These are phyloP conservation scores for Rhizophagus sp. DNA, from an alignment of 192 early-diverging fungal species.

Conservation along the genomic window DNA sequence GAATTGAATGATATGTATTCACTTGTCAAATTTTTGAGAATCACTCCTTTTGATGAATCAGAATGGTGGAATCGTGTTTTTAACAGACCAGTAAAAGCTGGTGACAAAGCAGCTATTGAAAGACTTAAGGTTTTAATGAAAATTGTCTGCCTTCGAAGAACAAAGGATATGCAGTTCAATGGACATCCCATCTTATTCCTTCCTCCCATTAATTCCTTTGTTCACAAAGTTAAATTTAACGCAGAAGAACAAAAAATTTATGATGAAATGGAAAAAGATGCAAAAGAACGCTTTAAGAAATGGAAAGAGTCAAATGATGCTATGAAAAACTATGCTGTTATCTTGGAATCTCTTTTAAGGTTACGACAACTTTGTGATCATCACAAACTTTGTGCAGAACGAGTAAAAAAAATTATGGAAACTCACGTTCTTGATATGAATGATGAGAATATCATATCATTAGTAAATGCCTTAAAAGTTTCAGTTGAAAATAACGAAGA, in stretches of 20 bases:
- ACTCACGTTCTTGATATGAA: conserved; percentile 9
- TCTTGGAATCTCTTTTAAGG: conserved; percentile 86
- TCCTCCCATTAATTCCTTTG: conserved; percentile 84
- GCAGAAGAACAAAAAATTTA: conserved; percentile 70
- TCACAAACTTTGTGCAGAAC: conserved; percentile 61
- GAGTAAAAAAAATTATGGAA: conserved; percentile 25
- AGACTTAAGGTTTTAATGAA: conserved; percentile 66
- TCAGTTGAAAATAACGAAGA: conserved; percentile 39
- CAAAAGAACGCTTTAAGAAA: conserved; percentile 60
- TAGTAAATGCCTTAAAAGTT: conserved; percentile 20
- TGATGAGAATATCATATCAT: background rate
- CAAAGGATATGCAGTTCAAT: conserved; percentile 62
- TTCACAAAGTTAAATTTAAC: conserved; percentile 64
- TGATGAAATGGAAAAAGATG: conserved; percentile 64
- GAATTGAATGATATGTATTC: conserved; percentile 85
- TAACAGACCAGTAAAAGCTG: conserved; percentile 68
- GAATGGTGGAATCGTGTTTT: conserved; percentile 80
- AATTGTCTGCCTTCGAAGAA: conserved; percentile 71
- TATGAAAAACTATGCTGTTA: conserved; percentile 91
- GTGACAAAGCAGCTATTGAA: conserved; percentile 44
- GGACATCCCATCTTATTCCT: conserved; percentile 65
- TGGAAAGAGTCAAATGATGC: conserved; percentile 71
- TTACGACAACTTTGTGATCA: conserved; percentile 94
- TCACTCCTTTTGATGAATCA: conserved; percentile 67
- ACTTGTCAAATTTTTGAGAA: conserved; percentile 84